Conservation (phyloP, 2,329 filamentous ascomycete genomes). For the Cryphonectria naterciae region DNA sequence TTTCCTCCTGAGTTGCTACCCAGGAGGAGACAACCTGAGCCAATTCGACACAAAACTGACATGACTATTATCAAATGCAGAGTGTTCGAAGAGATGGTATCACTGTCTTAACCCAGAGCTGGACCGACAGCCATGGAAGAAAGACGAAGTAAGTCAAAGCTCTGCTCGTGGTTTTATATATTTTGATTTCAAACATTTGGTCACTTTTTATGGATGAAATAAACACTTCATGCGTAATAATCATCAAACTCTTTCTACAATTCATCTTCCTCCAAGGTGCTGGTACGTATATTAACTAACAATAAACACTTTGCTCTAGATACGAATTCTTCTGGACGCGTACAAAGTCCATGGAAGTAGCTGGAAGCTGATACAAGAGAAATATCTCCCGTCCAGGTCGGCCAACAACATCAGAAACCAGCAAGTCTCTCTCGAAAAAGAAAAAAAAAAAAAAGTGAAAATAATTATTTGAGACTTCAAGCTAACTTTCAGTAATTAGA, state of each 20-base stretch:
- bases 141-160: conserved; percentile 9
- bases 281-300: not conserved
- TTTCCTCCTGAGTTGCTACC: not conserved
- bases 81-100: conserved; percentile 16
- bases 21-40: no score
- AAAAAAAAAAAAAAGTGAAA: not conserved
- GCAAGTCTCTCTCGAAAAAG: not conserved
- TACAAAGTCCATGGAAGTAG: conserved; percentile 14
- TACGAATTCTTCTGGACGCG: not conserved
- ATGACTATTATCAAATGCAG: not conserved
- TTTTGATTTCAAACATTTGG: not conserved
- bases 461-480: no score
- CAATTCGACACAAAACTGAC: not conserved
- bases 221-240: no score
- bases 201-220: not conserved
- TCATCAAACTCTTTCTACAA: not conserved
- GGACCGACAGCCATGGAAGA: conserved; percentile 11
- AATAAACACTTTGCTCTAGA: not conserved
- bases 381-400: conserved; percentile 11
- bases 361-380: conserved; percentile 15
- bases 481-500: not conserved
- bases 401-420: conserved; percentile 15
- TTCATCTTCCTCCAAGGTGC: not conserved
- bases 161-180: not conserved
- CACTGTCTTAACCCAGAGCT: conserved; percentile 14